Evolutionary conservation across 495 filamentous ascomycete species (phyloP), one percentile per base, ranked within the genome.

Genomic region (Mycothermus thermophilus): DNA sequence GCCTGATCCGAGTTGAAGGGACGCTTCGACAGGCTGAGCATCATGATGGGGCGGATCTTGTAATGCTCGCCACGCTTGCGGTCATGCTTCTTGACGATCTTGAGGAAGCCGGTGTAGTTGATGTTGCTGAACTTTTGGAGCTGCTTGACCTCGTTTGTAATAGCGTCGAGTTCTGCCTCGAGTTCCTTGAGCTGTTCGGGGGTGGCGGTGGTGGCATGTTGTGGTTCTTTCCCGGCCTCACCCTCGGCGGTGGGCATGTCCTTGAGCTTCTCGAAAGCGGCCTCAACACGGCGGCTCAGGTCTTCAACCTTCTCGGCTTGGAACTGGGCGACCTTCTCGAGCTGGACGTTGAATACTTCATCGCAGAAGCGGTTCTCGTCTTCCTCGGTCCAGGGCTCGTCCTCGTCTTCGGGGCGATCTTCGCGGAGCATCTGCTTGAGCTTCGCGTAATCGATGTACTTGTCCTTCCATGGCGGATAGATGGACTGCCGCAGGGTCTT

Each of bases 71-170:
- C 86, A 30, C 85, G 75, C 55, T 83, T 88, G 30, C 90, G 78
- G 51, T 97, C 90, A 59, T 97, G 90, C 56, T 97, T 97, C 72
- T 97, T 97, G 16, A 80, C 85, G 17, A 93, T 92, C 64, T 97
- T 97, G 44, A 95, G 69, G 54, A 96, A 94, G 20, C 86, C 92
- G 8, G 92, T 93, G 57, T 93, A 97, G 57, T 97, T 97, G 58
- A 94, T 77, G 16, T 80, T 83, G 52, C 83, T 90, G 59, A 87
- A 97, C 52, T 86, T 93, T 55, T 93, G 83, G 38, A 97, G 64
- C 58, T 93, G 82, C 52, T 79, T 92, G 46, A 87, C 79, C 57
- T 97, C 87, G 51, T 80, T 78, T 12, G 80, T 84, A 53, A 97
- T 90, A 11, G 52, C 49, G 52, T 96, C 92, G 26, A 97, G 68